Evolutionary conservation across 202 grass and related monocot species (phyloP), one percentile per base, ranked within the genome.

Genomic region (Saccharum hybrid): DNA sequence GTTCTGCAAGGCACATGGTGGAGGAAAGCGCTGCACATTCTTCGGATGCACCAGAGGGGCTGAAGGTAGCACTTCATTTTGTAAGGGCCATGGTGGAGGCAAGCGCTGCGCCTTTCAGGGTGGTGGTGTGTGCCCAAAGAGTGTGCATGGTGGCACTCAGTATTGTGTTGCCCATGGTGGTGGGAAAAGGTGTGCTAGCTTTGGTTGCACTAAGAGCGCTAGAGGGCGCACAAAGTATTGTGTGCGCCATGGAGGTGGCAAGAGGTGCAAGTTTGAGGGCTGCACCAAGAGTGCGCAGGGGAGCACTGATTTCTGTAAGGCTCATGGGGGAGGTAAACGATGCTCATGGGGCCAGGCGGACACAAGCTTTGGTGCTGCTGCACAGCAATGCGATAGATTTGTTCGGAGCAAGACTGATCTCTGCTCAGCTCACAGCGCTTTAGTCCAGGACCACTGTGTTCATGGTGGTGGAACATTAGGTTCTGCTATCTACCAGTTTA

Each of bases 21-120:
- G 95, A 18, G 95, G 95, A 45, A 98, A 98, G 80, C 87, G 95
- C 37, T 98, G 95, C 86, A 98, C 92, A 71, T 98, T 98, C 82
- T 76, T 81, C 14, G 95, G 95, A 14, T 98, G 95, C 85, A 90
- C 77, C 49, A 98, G 86, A 78, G 95, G 95, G 41, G 95, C 95
- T 22, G 90, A 98, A 81, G 95, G 95, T 5, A 98, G 92, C 87
- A 98, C 95, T 83, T 62, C 80, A 18, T 91, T 81, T 22, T 94
- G 95, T 74, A 98, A 98, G 77, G 88, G 92, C 31, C 95, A 98
- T 16, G 95, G 95, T 30, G 96, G 96, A 75, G 96, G 96, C 65
- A 98, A 98, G 77, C 89, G 92, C 19, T 98, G 96, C 69, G 88
- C 65, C 34, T 98, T 91, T 87, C 80, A 95, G 76, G 96, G 92